Conservation (phyloP, 257 asterid species). For the Sherardia arvensis region DNA sequence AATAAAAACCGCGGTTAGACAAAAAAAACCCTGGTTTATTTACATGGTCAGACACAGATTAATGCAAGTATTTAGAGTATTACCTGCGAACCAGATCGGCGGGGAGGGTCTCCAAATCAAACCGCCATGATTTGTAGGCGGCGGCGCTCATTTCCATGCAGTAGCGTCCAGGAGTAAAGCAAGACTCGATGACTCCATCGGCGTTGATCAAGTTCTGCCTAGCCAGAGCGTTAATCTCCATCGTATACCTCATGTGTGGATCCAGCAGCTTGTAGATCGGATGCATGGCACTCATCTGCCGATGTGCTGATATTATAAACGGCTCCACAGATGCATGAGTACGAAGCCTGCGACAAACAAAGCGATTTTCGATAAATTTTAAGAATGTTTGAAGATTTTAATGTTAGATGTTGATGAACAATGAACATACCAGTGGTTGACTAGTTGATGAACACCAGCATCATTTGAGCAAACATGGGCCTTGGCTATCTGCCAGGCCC, state of each 20-base stretch:
- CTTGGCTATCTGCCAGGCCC: conserved; percentile 91
- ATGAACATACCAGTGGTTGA: conserved; percentile 92
- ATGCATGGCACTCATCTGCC: conserved; percentile 95
- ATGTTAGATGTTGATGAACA: too few species aligned
- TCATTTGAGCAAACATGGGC: conserved; percentile 93
- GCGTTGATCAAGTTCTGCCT: conserved; percentile 67
- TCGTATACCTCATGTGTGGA: conserved; percentile 94
- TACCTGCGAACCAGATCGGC: conserved; percentile 92
- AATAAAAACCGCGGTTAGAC: too few species aligned
- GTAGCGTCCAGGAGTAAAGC: conserved; percentile 93
- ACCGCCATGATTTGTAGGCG: conserved; percentile 85
- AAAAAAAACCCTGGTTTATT: too few species aligned
- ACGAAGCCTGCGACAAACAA: conserved; percentile 48
- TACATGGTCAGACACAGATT: too few species aligned
- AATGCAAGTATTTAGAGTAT: too few species aligned
- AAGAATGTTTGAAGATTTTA: not conserved
- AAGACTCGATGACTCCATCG: conserved; percentile 86
- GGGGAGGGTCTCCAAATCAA: conserved; percentile 82
- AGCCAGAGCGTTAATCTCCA: conserved; percentile 89
- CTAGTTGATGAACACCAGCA: conserved; percentile 98
- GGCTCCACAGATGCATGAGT: conserved; percentile 91
- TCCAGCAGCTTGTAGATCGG: conserved; percentile 88
- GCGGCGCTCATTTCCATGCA: conserved; percentile 96
- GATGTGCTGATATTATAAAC: conserved; percentile 80
- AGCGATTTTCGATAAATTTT: not conserved